These are phyloP conservation scores for Candida sanyaensis DNA, from an alignment of 1,139 yeast species.

Conservation along the genomic window DNA sequence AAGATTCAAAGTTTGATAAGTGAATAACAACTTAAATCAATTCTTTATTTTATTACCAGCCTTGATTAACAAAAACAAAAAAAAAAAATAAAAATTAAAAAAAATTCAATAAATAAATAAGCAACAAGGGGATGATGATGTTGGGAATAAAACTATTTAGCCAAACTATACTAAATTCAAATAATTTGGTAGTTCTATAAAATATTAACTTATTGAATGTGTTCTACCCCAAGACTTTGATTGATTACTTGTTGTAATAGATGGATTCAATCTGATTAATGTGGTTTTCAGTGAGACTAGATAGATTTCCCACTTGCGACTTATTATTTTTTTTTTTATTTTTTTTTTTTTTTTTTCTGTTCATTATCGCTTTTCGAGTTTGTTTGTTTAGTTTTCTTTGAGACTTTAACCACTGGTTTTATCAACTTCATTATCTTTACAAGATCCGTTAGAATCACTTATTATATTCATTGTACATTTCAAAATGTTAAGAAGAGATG, in stretches of 20 bases:
- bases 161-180: no score
- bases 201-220: neutral
- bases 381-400: no score
- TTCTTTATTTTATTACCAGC: neutral
- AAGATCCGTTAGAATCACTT: no score
- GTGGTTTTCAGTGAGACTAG: neutral
- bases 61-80: neutral
- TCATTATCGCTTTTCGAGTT: no score
- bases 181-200: neutral
- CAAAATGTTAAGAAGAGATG: conserved; percentile 60
- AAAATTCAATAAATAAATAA: neutral
- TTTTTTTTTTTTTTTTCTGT: no score
- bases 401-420: no score
- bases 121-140: neutral
- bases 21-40: no score
- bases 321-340: no score
- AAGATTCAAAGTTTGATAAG: neutral
- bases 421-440: no score
- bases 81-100: no score
- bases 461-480: no score
- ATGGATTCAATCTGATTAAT: neutral
- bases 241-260: neutral
- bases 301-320: no score
- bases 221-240: neutral
- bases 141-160: neutral